These are phyloP conservation scores for Punica granatum DNA, from an alignment of 345 rosid species.

Conservation along the genomic window DNA sequence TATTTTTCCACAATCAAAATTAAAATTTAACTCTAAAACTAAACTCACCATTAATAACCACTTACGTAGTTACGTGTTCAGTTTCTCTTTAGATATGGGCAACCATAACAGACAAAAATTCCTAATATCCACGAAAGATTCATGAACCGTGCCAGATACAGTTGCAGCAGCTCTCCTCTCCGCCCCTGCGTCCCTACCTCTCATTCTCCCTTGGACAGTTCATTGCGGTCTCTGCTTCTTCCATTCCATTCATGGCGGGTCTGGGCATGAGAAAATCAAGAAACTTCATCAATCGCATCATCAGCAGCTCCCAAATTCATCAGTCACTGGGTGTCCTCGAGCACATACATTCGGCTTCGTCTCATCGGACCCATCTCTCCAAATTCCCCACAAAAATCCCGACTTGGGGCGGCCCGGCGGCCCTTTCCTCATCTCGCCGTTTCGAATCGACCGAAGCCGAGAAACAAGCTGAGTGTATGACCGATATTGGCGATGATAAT, in stretches of 20 bases:
- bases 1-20: too few relatives aligned
- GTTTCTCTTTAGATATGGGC: too few relatives aligned
- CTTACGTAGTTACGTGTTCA: too few relatives aligned
- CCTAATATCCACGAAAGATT: too few relatives aligned
- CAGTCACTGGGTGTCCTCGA: not conserved
- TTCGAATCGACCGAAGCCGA: conserved; percentile 23
- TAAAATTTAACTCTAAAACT: too few relatives aligned
- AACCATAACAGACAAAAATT: too few relatives aligned
- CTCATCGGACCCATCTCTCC: not conserved
- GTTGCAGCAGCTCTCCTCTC: too few relatives aligned
- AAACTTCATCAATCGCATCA: conserved; percentile 2
- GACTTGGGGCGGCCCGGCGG: not conserved
- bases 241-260: conserved; percentile 8
- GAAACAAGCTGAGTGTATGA: conserved; percentile 10
- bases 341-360: not conserved
- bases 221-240: too few relatives aligned
- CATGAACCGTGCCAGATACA: too few relatives aligned
- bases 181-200: too few relatives aligned
- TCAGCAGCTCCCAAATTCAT: not conserved
- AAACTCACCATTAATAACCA: too few relatives aligned
- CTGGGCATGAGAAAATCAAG: not conserved
- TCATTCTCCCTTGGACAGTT: too few relatives aligned
- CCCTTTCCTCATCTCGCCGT: conserved; percentile 15
- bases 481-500: not conserved
- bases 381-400: not conserved